phyloP scores from a whole-genome alignment of 768 basidiomycete species.

The Trametes cubensis region DNA sequence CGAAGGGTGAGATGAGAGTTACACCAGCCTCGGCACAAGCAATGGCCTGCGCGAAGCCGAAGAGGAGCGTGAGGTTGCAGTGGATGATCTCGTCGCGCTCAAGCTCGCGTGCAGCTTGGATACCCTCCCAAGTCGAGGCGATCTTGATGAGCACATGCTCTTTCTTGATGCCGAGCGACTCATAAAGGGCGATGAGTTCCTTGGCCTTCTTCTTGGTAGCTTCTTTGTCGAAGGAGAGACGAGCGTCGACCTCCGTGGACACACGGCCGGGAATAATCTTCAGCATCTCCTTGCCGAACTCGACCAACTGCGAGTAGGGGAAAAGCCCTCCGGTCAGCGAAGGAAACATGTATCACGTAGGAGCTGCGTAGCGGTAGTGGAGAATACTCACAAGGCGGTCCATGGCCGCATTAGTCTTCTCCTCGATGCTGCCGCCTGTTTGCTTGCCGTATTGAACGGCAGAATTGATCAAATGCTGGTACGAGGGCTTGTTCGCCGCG shows the following conservation, averaged over 20 bases:
- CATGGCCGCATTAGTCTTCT: constrained; percentile 75
- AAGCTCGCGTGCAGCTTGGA: constrained; percentile 96
- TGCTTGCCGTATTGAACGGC: constrained; percentile 76
- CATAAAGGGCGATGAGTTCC: constrained; percentile 91
- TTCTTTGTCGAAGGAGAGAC: constrained; percentile 95
- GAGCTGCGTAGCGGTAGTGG: background rate
- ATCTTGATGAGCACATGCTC: constrained; percentile 99
- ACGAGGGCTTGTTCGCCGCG: constrained; percentile 88
- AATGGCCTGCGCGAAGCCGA: constrained; percentile 98
- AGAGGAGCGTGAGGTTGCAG: constrained; percentile 98
- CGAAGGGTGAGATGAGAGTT: constrained; percentile 98
- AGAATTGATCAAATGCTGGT: constrained; percentile 75
- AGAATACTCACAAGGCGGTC: constrained; percentile 78
- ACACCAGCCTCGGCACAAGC: constrained; percentile 98
- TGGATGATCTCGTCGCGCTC: constrained; percentile 92
- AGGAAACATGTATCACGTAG: background rate
- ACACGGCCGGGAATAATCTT: constrained; percentile 96
- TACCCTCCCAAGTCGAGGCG: constrained; percentile 99
- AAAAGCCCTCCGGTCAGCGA: constrained; percentile 12
- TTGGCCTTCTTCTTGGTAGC: constrained; percentile 89
- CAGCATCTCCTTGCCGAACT: constrained; percentile 96
- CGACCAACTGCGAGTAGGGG: constrained; percentile 72
- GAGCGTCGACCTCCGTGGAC: constrained; percentile 98
- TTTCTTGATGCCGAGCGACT: constrained; percentile 87
- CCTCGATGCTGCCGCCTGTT: constrained; percentile 79